These are phyloP conservation scores for Endogone sp. DNA, from an alignment of 192 early-diverging fungal genomes.

Conservation along the genomic window DNA sequence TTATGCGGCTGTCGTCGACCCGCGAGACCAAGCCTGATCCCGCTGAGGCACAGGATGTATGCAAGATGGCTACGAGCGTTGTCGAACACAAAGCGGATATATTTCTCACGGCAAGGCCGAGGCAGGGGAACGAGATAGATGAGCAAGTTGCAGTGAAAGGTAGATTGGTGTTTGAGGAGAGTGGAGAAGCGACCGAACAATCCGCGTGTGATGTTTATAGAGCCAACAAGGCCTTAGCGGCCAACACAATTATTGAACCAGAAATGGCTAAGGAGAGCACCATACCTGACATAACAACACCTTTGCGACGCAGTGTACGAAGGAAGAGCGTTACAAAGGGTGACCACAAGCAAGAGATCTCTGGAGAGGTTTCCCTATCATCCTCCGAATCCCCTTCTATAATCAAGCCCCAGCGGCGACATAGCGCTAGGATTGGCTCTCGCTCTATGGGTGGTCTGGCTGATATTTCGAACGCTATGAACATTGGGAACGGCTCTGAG, in stretches of 20 bases:
- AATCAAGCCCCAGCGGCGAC: neutral
- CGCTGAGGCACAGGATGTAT: neutral
- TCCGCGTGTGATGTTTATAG: neutral
- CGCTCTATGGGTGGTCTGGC: neutral
- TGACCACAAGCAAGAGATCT: neutral
- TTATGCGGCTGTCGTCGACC: neutral
- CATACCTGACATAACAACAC: neutral
- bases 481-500: neutral
- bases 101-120: neutral
- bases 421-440: neutral
- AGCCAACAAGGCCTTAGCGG: too few relatives aligned
- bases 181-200: neutral
- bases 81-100: neutral
- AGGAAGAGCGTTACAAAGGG: neutral
- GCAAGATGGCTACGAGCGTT: neutral
- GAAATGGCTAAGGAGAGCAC: neutral
- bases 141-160: neutral
- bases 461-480: neutral
- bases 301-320: neutral
- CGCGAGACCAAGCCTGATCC: neutral
- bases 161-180: neutral
- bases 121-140: neutral
- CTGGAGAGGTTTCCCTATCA: too few relatives aligned
- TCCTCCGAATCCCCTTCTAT: neutral
- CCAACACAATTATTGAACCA: neutral